phyloP scores from a whole-genome alignment of 1,139 yeast genomes.

The Hyphopichia pseudoburtonii region DNA sequence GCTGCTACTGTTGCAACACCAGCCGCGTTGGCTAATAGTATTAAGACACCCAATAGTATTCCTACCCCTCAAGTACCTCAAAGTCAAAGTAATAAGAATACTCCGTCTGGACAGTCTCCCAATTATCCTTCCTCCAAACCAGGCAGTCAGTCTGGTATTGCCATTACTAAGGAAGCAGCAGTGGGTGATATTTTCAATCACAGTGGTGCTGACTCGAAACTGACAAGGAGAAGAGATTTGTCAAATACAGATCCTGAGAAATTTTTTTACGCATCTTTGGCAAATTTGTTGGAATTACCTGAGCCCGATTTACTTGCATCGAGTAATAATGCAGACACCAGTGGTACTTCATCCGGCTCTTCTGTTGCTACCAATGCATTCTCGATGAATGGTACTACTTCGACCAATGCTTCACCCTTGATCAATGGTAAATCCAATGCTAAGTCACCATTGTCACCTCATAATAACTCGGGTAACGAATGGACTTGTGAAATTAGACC shows the following conservation, averaged over 20 bases:
- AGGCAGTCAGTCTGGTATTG: slow-evolving; percentile 10
- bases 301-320: slow-evolving; percentile 32
- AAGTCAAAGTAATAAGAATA: slow-evolving; percentile 40
- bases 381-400: not conserved
- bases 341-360: not conserved
- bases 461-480: slow-evolving; percentile 15
- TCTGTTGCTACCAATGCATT: not conserved
- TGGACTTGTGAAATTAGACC: slow-evolving; percentile 53
- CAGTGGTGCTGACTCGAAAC: slow-evolving; percentile 28
- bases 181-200: slow-evolving; percentile 25
- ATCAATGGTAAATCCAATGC: slow-evolving; percentile 11
- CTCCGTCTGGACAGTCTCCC: slow-evolving; percentile 44
- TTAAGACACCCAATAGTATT: slow-evolving; percentile 47
- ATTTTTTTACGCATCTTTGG: slow-evolving; percentile 52
- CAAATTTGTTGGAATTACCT: slow-evolving; percentile 50
- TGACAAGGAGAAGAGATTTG: slow-evolving; percentile 47
- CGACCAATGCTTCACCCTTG: slow-evolving; percentile 23
- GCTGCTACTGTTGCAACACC: slow-evolving; percentile 40
- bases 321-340: slow-evolving; percentile 6
- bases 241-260: slow-evolving; percentile 47
- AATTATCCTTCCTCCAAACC: slow-evolving; percentile 16
- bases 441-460: slow-evolving; percentile 38
- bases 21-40: slow-evolving; percentile 38
- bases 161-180: slow-evolving; percentile 9
- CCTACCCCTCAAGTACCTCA: slow-evolving; percentile 43